Evolutionary conservation across 1,284 basidiomycete species (phyloP), one percentile per base, ranked within the genome.

Genomic region (Mycena sp.): DNA sequence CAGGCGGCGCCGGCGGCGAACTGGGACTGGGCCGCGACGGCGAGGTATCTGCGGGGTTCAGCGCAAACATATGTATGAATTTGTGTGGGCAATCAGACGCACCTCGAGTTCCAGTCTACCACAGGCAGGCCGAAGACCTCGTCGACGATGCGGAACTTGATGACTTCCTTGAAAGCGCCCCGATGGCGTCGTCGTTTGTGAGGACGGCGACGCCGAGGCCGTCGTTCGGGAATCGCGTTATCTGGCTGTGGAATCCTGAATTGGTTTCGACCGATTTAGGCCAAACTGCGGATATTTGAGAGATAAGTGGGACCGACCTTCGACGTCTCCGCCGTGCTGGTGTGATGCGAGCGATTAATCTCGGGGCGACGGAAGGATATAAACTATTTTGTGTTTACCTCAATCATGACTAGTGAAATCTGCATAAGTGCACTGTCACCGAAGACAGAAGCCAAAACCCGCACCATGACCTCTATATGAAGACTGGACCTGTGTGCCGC

Each of bases 191-290:
- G 48, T 73, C 70, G 53, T 72, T 73, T 2, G 64, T 56, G 26
- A 73, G 48, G n/a, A 72, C 66, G 3, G 70, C 68, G n/a, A 73
- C 37, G n/a, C 72, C 72, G n/a, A 67, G 16, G 21, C 61, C 56
- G 17, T 65, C 61, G 48, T 52, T 56, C 21, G 71, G 71, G 35
- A 70, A 67, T 14, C 72, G 67, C 23, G 68, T 59, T 17, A 73
- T 63, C 28, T 61, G 60, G 19, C 61, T 60, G 26, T 61, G 29
- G 56, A 62, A 70, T 1, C 70, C 70, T 70, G 32, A 1, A 40
- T 28, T 6, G 2, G 23, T 3, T 25, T 6, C 12, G 21, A 40
- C n/a, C 12, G 14, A 3, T 6, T 19, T 6, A 7, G 17, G 16
- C 23, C 17, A 21, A 28, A 26, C 2, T 10, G 9, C 32, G 7